Conservation (phyloP, 805 yeast genomes). For the Candida dajiaensis region DNA sequence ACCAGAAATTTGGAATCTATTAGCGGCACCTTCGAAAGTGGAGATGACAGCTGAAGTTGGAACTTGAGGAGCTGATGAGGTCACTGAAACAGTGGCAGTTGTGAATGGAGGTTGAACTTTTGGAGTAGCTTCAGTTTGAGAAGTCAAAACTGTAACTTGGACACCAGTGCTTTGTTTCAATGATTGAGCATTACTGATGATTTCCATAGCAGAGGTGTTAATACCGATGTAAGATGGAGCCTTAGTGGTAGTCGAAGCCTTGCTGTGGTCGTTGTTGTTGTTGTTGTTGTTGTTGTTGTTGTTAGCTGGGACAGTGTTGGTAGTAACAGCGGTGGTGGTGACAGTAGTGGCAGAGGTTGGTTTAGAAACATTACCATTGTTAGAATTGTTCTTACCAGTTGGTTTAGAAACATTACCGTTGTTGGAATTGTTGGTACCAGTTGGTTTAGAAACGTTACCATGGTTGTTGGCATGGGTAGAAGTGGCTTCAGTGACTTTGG, state of each 20-base stretch:
- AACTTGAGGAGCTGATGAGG: neutral
- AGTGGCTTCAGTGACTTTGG: neutral
- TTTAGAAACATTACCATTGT: neutral
- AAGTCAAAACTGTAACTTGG: too few species aligned
- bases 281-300: neutral
- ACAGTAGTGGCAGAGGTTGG: neutral
- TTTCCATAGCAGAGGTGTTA: neutral
- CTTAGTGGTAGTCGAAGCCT: neutral
- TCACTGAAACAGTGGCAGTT: neutral
- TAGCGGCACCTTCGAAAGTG: slow-evolving; percentile 2
- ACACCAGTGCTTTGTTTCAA: too few species aligned
- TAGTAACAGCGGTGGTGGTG: too few species aligned
- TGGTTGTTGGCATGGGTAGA: neutral
- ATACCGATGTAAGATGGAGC: neutral
- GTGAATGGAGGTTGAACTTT: neutral
- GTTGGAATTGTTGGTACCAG: too few species aligned
- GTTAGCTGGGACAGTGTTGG: neutral
- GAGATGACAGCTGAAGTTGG: neutral
- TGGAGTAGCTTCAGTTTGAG: neutral
- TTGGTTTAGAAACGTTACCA: neutral
- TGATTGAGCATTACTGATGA: neutral
- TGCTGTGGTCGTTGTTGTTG: neutral
- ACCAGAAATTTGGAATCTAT: neutral
- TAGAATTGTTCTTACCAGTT: too few species aligned
- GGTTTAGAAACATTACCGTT: too few species aligned